Evolutionary conservation across 352 stramenopile species (phyloP).

Genomic region (Globisporangium acanthophoron): DNA sequence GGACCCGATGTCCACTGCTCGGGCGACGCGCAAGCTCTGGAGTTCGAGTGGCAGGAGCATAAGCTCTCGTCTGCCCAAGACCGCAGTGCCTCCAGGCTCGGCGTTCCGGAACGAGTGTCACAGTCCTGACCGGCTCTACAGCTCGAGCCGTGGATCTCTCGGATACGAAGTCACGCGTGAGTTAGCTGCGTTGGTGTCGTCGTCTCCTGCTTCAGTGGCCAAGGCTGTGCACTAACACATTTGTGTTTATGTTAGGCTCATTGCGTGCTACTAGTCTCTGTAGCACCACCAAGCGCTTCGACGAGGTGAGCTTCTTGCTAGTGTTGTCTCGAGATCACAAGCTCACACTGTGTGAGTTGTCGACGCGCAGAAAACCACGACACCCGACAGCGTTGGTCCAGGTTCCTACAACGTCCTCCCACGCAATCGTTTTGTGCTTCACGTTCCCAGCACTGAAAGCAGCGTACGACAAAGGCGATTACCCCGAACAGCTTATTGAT

Average conservation of each 20-base stretch:
- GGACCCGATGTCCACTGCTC: slow-evolving; percentile 22
- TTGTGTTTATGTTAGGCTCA: slow-evolving; percentile 25
- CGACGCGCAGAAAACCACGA: slow-evolving; percentile 32
- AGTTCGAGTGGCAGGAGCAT: slow-evolving; percentile 36
- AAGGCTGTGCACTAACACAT: neutral
- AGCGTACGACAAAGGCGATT: neutral
- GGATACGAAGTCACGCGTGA: slow-evolving; percentile 63
- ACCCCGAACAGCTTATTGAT: neutral
- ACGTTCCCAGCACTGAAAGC: slow-evolving; percentile 2
- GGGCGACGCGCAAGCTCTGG: slow-evolving; percentile 52
- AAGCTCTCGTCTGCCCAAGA: slow-evolving; percentile 45
- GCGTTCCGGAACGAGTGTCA: slow-evolving; percentile 59
- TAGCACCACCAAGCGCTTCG: slow-evolving; percentile 59
- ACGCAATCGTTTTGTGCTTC: slow-evolving; percentile 8
- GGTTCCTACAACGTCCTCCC: slow-evolving; percentile 45
- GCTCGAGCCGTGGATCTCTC: slow-evolving; percentile 42
- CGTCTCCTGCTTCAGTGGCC: too few relatives aligned
- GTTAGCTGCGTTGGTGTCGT: slow-evolving; percentile 13
- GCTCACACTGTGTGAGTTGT: neutral
- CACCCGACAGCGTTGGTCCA: slow-evolving; percentile 41
- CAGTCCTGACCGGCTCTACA: slow-evolving; percentile 66
- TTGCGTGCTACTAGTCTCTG: slow-evolving; percentile 64
- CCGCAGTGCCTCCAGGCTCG: slow-evolving; percentile 43
- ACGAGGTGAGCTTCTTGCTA: slow-evolving; percentile 6
- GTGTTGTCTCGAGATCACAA: neutral